phyloP scores from a whole-genome alignment of 1,139 yeast species.

The Zygosaccharomyces pseudobailii region DNA sequence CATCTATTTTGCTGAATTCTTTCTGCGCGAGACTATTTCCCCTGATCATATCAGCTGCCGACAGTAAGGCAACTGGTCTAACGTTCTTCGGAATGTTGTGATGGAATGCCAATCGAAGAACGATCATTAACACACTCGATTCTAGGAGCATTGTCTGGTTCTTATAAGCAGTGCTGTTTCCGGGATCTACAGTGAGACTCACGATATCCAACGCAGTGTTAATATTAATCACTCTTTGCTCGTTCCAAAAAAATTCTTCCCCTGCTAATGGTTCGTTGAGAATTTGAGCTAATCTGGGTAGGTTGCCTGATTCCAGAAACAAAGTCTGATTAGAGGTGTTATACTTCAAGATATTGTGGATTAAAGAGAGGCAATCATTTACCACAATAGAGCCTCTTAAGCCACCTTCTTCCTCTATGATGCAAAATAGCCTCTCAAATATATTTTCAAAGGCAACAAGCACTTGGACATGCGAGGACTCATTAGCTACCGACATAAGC shows the following conservation, averaged over 20 bases:
- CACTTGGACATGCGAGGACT: slow-evolving; percentile 83
- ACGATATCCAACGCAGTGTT: slow-evolving; percentile 67
- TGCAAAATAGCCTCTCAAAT: slow-evolving; percentile 71
- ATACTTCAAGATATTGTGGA: slow-evolving; percentile 67
- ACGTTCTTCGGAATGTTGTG: slow-evolving; percentile 56
- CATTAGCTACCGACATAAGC: slow-evolving; percentile 76
- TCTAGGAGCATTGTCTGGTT: slow-evolving; percentile 63
- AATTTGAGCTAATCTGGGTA: slow-evolving; percentile 57
- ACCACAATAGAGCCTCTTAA: slow-evolving; percentile 85
- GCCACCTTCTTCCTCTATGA: slow-evolving; percentile 85
- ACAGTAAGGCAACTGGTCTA: slow-evolving; percentile 61
- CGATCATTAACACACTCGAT: slow-evolving; percentile 60
- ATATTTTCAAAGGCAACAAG: slow-evolving; percentile 93
- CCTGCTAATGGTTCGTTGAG: slow-evolving; percentile 55
- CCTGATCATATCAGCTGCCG: slow-evolving; percentile 72
- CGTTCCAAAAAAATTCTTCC: slow-evolving; percentile 61
- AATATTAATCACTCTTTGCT: slow-evolving; percentile 65
- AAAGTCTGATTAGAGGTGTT: slow-evolving; percentile 88
- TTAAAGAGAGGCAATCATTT: slow-evolving; percentile 77
- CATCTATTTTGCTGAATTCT: slow-evolving; percentile 75
- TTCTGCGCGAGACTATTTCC: slow-evolving; percentile 60
- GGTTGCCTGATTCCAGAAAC: slow-evolving; percentile 79
- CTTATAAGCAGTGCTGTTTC: slow-evolving; percentile 54
- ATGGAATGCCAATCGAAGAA: slow-evolving; percentile 66
- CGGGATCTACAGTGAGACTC: slow-evolving; percentile 67